Evolutionary conservation across 768 basidiomycete species (phyloP).

Genomic region (Lactarius pseudohatsudake): DNA sequence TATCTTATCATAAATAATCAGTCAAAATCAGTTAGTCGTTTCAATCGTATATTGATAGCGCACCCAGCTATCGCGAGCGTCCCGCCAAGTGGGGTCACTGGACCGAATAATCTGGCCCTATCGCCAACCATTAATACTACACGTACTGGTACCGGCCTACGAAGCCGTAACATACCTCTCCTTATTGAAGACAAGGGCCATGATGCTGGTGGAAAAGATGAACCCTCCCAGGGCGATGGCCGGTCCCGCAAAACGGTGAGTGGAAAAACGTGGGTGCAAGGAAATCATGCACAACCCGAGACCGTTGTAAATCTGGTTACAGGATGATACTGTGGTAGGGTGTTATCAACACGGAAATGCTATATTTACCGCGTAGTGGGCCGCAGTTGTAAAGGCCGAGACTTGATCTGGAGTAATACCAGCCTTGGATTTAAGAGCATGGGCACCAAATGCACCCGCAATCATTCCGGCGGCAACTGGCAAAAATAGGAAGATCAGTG

Average conservation of each 20-base stretch:
- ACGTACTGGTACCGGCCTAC: background rate
- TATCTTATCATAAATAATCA: constrained; percentile 43
- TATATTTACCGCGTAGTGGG: constrained; percentile 55
- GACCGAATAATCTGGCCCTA: constrained; percentile 55
- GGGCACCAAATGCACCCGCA: constrained; percentile 68
- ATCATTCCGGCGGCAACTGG: constrained; percentile 53
- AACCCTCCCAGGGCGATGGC: constrained; percentile 58
- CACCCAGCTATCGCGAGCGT: constrained; percentile 67
- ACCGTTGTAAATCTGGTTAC: constrained; percentile 61
- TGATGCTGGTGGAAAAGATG: constrained; percentile 65
- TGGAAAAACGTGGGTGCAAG: constrained; percentile 57
- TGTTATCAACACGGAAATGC: background rate
- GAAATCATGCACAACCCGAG: constrained; percentile 63
- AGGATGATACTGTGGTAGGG: background rate
- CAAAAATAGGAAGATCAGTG: background rate
- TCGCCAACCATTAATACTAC: background rate
- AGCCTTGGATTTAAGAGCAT: constrained; percentile 50
- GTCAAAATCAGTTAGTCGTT: constrained; percentile 1
- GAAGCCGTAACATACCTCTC: constrained; percentile 40
- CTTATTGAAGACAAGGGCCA: constrained; percentile 49
- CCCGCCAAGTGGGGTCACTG: constrained; percentile 67
- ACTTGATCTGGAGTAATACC: constrained; percentile 53
- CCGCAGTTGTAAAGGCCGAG: constrained; percentile 61
- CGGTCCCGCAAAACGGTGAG: constrained; percentile 64
- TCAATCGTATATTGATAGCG: constrained; percentile 30